Base-by-base conservation (phyloP, 2,329 filamentous ascomycete species). In the Drechslera avenae region DNA sequence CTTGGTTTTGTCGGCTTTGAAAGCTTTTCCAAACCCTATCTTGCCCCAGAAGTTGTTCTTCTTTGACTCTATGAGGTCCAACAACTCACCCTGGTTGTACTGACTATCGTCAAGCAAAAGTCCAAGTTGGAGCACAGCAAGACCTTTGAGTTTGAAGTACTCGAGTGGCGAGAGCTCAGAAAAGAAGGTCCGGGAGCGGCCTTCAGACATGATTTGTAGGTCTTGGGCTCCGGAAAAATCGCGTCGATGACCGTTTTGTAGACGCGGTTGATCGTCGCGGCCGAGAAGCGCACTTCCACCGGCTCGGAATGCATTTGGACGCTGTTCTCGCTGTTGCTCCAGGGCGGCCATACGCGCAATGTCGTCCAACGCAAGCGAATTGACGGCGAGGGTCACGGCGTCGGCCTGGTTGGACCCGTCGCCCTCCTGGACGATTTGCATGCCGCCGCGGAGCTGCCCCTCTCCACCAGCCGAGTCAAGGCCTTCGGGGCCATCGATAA, bases 41-140 rank as follows among this genome's bases (percentile, higher is more conserved):
- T 97, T 97, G 73, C 93, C 94, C 94, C 94, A 99, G 75, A 99
- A 96, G 0, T 90, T 97, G 18, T 90, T 86, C 56, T 96, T 95
- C 67, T 90, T 87, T 2, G 90, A 91, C 74, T 99, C 94, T 56
- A 99, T 97, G 41, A 99, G 85, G 54, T 90, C 86, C 12, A 97
- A 83, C 1, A 99, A 80, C 68, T 99, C 94, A 60, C 97, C 94
- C 51, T 97, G 82, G n/a, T 88, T 89, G 74, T 97, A 97, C 63
- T 96, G 86, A 3, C 86, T 86, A 62, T 96, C 91, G 63, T 96
- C 91, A 4, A 99, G 81, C 73, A 97, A 81, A 5, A 94, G 91
- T 60, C 96, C 91, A 86, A 99, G 96, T 1, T 90, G 93, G 52
- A 99, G 79, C 5, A 99, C 94, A 8, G 94, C 94, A 49, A 97